Base-by-base conservation (phyloP, 2,329 filamentous ascomycete genomes). In the Microdochium paspali region DNA sequence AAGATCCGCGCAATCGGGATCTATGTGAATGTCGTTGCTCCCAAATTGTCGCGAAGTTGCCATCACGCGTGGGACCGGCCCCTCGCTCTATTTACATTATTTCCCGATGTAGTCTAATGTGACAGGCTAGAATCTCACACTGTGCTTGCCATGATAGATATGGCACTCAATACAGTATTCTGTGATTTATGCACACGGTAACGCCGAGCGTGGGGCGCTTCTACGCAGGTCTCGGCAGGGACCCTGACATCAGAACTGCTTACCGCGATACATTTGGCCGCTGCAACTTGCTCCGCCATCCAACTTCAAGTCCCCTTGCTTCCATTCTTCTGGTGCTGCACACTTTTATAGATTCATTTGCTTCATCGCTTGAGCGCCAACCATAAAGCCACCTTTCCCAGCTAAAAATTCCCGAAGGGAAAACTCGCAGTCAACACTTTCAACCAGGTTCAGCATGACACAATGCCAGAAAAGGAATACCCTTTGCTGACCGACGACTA, bases 401-500 rank as follows among this genome's bases (percentile, higher is more conserved):
- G 31, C 15, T 12, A 15, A 30, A 30, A 9, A 15, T 18, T 35
- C 31, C 13, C 5, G 31, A 35, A 35, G 13, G 18, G 13, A 12
- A 15, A 35, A 6, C 31, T 35, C 31, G 15, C 24, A 18, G 4
- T 1, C 31, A 21, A 26, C 30, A 4, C 15, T 4, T 44, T 44
- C 30, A n/a, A 31, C 44, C 31, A 35, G n/a, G 35, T 35, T 10
- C 18, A 44, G 18, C 24, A 73, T 72, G 69, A 47, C 65, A 10
- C 68, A 70, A 40, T 40, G 35, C 35, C 35, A 46, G 67, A 77
- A 5, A 40, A 40, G 35, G 35, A 40, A 40, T 40, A 40, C 53
- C 69, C 73, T n/a, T 60, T 78, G 23, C 64, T 84, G 44, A 82
- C 81, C 20, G 87, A 94, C 61, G 85, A 88, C 46, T 89, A 90